These are phyloP conservation scores for Trichoderma sp. DNA, from an alignment of 2,329 filamentous ascomycete species.

Conservation along the genomic window DNA sequence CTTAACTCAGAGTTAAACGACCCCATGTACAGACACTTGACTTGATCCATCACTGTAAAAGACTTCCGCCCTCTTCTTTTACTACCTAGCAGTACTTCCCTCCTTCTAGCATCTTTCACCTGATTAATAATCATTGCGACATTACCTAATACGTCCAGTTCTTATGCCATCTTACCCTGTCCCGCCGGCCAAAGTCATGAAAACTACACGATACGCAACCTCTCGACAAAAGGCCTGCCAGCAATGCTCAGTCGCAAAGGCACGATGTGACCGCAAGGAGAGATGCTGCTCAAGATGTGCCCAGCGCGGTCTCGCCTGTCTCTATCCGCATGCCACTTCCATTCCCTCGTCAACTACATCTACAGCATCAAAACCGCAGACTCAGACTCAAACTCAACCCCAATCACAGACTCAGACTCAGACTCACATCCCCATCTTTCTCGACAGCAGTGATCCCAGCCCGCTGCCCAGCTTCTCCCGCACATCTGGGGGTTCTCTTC, in stretches of 20 bases:
- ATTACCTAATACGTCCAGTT: background rate
- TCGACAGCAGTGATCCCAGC: background rate
- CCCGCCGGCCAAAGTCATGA: background rate
- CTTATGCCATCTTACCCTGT: background rate
- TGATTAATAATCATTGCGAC: background rate
- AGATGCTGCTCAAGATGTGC: conserved; percentile 3
- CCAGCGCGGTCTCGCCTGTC: background rate
- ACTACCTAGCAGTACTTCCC: background rate
- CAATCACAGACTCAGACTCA: background rate
- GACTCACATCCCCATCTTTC: background rate
- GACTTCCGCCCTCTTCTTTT: background rate
- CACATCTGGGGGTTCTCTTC: background rate
- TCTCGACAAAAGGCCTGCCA: conserved; percentile 15
- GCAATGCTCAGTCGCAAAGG: conserved; percentile 7
- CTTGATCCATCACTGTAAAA: background rate
- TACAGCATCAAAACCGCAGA: background rate
- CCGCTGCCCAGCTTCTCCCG: background rate
- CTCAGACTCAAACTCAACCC: background rate
- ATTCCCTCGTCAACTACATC: background rate
- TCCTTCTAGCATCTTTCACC: background rate
- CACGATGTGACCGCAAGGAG: conserved; percentile 5
- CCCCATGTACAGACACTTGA: background rate
- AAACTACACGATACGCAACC: background rate
- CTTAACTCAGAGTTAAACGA: background rate
- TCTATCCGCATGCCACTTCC: background rate